A percentile compares a stretch with the other conserved stretches of the same genome.
phyloP scores from a whole-genome alignment of 768 basidiomycete species.

The Grammothele lineata region DNA sequence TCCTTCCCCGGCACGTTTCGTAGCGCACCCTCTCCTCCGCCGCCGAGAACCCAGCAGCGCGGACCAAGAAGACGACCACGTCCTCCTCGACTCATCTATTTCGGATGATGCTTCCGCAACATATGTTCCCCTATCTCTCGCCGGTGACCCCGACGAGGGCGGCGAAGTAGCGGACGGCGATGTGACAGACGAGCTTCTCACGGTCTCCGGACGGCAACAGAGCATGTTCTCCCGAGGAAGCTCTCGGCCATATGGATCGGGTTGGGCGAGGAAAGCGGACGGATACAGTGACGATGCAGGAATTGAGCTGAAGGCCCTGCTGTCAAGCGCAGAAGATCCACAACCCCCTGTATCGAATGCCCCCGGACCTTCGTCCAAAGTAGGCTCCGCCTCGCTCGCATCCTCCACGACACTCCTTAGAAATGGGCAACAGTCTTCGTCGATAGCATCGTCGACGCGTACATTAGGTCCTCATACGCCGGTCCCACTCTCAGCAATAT shows the following conservation, averaged over 20 bases:
- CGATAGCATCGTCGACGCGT: too few relatives aligned
- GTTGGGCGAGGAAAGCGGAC: not conserved
- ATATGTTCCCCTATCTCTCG: not conserved
- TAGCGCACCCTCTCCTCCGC: constrained; percentile 20
- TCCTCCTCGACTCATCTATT: constrained; percentile 8
- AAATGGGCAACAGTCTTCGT: too few relatives aligned
- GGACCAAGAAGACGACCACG: constrained; percentile 15
- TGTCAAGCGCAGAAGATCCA: too few relatives aligned
- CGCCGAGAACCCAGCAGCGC: constrained; percentile 14
- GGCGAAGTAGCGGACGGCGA: constrained; percentile 10
- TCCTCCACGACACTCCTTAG: too few relatives aligned
- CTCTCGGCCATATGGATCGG: not conserved
- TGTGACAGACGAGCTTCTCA: constrained; percentile 11
- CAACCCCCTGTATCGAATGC: too few relatives aligned
- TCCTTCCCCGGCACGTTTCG: constrained; percentile 6
- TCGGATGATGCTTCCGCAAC: constrained; percentile 1
- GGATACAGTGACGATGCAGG: not conserved
- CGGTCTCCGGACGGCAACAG: not conserved
- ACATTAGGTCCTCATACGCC: constrained; percentile 33
- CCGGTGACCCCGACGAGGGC: not conserved
- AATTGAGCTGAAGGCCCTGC: constrained; percentile 6
- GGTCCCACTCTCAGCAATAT: constrained; percentile 52
- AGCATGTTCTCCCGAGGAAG: not conserved
- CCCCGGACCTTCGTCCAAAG: too few relatives aligned
- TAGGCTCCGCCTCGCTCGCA: too few relatives aligned